These are phyloP conservation scores for Annulohypoxylon stygium DNA, from an alignment of 495 filamentous ascomycete species.

Conservation along the genomic window DNA sequence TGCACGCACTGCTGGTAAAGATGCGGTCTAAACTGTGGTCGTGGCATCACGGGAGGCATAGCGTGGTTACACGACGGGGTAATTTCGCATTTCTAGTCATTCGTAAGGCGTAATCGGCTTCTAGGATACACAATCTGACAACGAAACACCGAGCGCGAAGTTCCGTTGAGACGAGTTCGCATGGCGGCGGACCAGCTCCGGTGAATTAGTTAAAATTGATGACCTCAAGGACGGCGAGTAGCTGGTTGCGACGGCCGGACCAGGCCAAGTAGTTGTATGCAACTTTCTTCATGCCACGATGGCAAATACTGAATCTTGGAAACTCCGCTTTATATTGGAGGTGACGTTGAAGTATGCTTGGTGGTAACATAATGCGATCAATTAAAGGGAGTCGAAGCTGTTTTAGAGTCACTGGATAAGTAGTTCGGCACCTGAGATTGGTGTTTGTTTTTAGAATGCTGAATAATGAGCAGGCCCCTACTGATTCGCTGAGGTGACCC, in stretches of 20 bases:
- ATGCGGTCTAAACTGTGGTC: constrained; percentile 6
- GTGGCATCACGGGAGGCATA: constrained; percentile 14
- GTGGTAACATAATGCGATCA: constrained; percentile 44
- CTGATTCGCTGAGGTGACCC: constrained; percentile 31
- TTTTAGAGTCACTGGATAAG: constrained; percentile 23
- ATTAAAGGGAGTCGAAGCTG: constrained; percentile 22
- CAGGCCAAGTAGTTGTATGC: constrained; percentile 38
- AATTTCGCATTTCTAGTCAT: constrained; percentile 26
- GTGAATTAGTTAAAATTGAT: constrained; percentile 15
- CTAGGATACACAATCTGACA: constrained; percentile 1
- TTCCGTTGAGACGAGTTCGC: constrained; percentile 5
- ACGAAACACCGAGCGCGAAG: constrained; percentile 9
- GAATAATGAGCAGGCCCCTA: constrained; percentile 29
- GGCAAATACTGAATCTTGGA: constrained; percentile 20
- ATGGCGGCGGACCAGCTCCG: constrained; percentile 14
- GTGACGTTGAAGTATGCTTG: constrained; percentile 9
- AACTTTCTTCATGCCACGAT: constrained; percentile 28
- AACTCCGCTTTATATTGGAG: constrained; percentile 42
- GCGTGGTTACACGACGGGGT: constrained; percentile 20
- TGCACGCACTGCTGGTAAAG: neutral
- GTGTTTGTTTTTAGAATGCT: constrained; percentile 49
- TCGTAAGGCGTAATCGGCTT: constrained; percentile 16
- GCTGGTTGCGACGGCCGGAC: constrained; percentile 25
- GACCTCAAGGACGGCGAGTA: constrained; percentile 11
- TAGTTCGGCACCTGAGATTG: constrained; percentile 25